Evolutionary conservation across 345 rosid genomes (phyloP), one percentile per base, ranked within the genome.

Genomic region (Salix suchowensis): DNA sequence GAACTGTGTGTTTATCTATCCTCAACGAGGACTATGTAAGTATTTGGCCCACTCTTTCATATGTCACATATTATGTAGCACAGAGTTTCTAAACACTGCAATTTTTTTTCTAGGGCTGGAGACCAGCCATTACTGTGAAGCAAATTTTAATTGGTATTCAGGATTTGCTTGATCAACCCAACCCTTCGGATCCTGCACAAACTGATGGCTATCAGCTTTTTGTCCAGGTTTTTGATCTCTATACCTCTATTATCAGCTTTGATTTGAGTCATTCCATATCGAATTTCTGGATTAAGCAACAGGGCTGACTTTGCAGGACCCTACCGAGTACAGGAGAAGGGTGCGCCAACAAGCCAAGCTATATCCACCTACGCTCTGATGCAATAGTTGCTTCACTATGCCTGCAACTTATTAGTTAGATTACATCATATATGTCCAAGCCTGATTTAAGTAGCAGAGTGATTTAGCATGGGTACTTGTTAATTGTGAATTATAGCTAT

Each of bases 311-410:
- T 74, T 79, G 82, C 82, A 91, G 97, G 98, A 94, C 84, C 78
- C 75, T n/a, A 80, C 36, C 0, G 97, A 94, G 81, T 90, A 94
- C 79, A 89, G 86, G 94, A 94, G 80, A 82, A 88, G 95, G 78
- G 91, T 91, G 67, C 85, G 90, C 70, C 88, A 71, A 76, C 97
- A 94, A 81, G 88, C 98, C 39, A 91, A 94, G 88, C 92, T 81
- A 71, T 93, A 88, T 78, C 98, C 98, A 64, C 68, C 74, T 8
- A 5, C 2, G 3, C 30, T 48, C 52, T 18, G 36, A 46, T 5
- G 23, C 32, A 6, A 19, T 70, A 0, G 2, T 18, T 70, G n/a
- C 39, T 46, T 30, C 26, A 70, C 64, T 13, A 58, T 58, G 64
- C 24, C 28, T 58, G 64, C 64, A 23, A 58, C 64, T n/a, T 58